Evolutionary conservation across 805 yeast species (phyloP), one percentile per base, ranked within the genome.

Genomic region (Pichia sporocuriosa): DNA sequence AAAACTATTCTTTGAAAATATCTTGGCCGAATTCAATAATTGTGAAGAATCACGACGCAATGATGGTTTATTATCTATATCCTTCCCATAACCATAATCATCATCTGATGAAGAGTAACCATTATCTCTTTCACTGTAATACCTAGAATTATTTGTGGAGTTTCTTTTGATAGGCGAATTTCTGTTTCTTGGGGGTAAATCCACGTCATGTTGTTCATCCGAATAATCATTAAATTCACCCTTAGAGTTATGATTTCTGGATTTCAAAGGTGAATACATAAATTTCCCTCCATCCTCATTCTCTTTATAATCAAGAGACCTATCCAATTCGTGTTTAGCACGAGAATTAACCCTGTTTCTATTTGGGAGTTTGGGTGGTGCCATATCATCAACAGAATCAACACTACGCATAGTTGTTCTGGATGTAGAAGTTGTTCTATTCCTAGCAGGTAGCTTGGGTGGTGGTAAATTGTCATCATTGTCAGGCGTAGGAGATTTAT

Each of bases 1-100:
- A 13, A 31, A 44, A 21, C 51, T 48, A 7, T 40, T 36, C 17
- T 39, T 47, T 15, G 43, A 42, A 23, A 42, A 42, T 19, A 33
- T 29, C 28, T 40, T 46, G 15, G 49, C 50, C 22, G 28, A 29
- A 16, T 23, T 35, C 7, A 44, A 31, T 3, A 47, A 28, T 12
- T 37, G 40, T 4, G 51, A 39, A 3, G 51, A 34, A 23, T 23
- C 26, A 11, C 35, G 30, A 10, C n/a, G n/a, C n/a, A n/a, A n/a
- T n/a, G 43, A 37, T 13, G 26, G n/a, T 16, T 24, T 25, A 20
- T 21, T 29, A n/a, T 22, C 28, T n/a, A 22, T 23, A 6, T 23
- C 21, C 20, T 26, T 31, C 21, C 23, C 17, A 9, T 31, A 6
- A 24, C 16, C 38, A 20, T 40, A 32, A 8, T 44, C 40, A 4